Percentiles rank a stretch among this genome's conserved stretches.
phyloP scores from a whole-genome alignment of 345 rosid species.

The Crucihimalaya himalaica region DNA sequence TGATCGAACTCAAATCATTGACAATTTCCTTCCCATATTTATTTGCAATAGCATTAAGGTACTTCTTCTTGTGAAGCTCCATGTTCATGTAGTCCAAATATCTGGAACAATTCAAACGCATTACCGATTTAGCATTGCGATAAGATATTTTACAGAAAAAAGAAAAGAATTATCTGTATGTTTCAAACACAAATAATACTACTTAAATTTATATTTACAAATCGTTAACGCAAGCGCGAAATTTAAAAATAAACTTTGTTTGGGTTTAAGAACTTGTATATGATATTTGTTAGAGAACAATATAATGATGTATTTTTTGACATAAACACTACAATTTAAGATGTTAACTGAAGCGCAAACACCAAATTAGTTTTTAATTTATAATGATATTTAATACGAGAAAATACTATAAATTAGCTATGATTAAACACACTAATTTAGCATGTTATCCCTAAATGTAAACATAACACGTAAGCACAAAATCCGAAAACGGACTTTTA shows the following conservation, averaged over 20 bases:
- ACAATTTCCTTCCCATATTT: slow-evolving; percentile 6
- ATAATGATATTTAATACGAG: slow-evolving; percentile 1
- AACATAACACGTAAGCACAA: background rate
- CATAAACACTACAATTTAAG: background rate
- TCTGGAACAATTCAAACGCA: slow-evolving; percentile 3
- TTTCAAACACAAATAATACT: background rate
- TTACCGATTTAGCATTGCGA: background rate
- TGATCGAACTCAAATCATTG: slow-evolving; percentile 18
- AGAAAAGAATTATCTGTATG: background rate
- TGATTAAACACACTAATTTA: background rate
- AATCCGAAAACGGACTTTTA: background rate
- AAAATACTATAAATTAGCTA: background rate
- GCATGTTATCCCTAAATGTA: background rate
- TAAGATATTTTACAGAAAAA: background rate
- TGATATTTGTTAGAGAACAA: background rate
- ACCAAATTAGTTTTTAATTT: background rate
- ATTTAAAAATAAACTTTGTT: background rate
- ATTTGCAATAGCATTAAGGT: background rate
- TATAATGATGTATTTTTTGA: background rate
- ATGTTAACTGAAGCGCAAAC: background rate
- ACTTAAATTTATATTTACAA: background rate
- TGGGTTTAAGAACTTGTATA: background rate
- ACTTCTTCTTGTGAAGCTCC: slow-evolving; percentile 30
- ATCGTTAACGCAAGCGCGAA: background rate
- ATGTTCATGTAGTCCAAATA: slow-evolving; percentile 36